Evolutionary conservation across 106 monocot genomes (phyloP).

Genomic region (Dendrobium huoshanense): DNA sequence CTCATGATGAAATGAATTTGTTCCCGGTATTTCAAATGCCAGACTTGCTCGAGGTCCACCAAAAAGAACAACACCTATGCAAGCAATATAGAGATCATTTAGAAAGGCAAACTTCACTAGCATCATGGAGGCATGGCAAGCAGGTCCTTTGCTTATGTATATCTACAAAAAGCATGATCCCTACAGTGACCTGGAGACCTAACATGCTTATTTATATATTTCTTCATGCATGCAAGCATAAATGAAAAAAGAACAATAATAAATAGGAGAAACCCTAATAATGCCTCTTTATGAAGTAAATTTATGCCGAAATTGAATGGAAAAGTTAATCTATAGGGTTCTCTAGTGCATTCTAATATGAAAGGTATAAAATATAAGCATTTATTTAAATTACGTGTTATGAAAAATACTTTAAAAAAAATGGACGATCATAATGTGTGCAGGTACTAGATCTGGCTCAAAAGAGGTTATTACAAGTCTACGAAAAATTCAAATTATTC

Average conservation of each 20-base stretch:
- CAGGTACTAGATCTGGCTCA: not conserved
- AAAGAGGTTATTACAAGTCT: not conserved
- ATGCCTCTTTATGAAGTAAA: not conserved
- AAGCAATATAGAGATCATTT: not conserved
- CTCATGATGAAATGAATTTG: constrained; percentile 74
- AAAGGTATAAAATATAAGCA: not conserved
- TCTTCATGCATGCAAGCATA: not conserved
- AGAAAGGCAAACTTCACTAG: not conserved
- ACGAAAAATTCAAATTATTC: not conserved
- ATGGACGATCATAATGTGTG: not conserved
- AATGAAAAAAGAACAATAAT: not conserved
- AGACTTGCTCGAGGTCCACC: constrained; percentile 71
- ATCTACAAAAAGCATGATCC: not conserved
- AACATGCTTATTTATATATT: no score
- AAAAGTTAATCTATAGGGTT: not conserved
- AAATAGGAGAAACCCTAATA: not conserved
- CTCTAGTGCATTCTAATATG: not conserved
- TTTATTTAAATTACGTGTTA: not conserved
- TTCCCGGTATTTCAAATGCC: constrained; percentile 55
- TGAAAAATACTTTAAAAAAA: not conserved
- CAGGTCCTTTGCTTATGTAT: not conserved
- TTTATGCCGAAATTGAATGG: not conserved
- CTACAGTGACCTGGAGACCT: not conserved
- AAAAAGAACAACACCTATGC: constrained; percentile 62
- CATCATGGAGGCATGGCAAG: not conserved